phyloP scores from a whole-genome alignment of 2,329 filamentous ascomycete species.

The Colletotrichum godetiae region DNA sequence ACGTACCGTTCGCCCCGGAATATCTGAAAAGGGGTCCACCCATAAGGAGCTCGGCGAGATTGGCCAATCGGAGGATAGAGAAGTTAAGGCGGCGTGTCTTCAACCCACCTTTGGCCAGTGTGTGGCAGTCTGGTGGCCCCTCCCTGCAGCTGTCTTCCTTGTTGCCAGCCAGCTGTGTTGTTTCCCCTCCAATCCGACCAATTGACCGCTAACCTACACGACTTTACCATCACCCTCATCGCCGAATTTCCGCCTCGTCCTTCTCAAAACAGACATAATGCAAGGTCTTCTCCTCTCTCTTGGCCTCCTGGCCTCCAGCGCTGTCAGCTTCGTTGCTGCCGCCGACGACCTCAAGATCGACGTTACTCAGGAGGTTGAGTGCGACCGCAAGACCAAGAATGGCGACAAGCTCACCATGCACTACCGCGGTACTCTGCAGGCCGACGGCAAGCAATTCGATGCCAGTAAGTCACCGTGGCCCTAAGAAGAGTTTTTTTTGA shows the following conservation, averaged over 20 bases:
- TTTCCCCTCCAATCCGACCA: slow-evolving; percentile 13
- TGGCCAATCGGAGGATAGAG: slow-evolving; percentile 24
- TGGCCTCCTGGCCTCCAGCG: slow-evolving; percentile 63
- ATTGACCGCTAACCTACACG: slow-evolving; percentile 10
- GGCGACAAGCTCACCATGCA: slow-evolving; percentile 89
- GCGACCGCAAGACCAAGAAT: slow-evolving; percentile 79
- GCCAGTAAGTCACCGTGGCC: slow-evolving; percentile 58
- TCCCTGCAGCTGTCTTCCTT: slow-evolving; percentile 26
- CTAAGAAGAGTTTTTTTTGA: background rate
- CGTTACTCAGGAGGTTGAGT: slow-evolving; percentile 78
- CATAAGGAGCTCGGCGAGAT: background rate
- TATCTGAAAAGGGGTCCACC: background rate
- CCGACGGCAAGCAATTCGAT: slow-evolving; percentile 84
- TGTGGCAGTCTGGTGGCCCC: slow-evolving; percentile 2
- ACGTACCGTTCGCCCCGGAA: background rate
- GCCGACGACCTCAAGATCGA: slow-evolving; percentile 81
- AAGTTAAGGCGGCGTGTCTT: slow-evolving; percentile 31
- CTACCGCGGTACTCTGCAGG: slow-evolving; percentile 84
- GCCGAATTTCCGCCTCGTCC: slow-evolving; percentile 7
- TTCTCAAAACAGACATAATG: slow-evolving; percentile 52
- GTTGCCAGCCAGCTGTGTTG: slow-evolving; percentile 14
- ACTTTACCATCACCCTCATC: slow-evolving; percentile 21
- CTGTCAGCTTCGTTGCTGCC: slow-evolving; percentile 62
- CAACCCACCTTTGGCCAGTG: slow-evolving; percentile 9
- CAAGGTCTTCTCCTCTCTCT: slow-evolving; percentile 59